A percentile compares a stretch with the other conserved stretches of the same genome.
Evolutionary conservation across 2,329 filamentous ascomycete species (phyloP).

Genomic region (Purpureocillium takamizusanense): DNA sequence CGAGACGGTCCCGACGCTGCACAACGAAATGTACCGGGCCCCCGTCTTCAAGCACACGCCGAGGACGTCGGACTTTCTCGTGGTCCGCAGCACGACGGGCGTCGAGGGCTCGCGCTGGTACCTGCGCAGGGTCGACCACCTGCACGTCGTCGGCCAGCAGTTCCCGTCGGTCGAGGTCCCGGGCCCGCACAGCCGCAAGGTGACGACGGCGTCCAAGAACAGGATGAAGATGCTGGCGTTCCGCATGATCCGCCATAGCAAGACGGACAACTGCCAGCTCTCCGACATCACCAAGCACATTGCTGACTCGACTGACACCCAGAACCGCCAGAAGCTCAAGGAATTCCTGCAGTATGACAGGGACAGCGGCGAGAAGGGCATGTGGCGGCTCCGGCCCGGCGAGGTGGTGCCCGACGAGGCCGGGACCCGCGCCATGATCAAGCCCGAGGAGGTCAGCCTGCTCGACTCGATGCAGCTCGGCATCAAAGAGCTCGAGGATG

Average conservation of each 20-base stretch:
- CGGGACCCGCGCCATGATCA: constrained; percentile 77
- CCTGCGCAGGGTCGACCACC: constrained; percentile 80
- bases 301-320: constrained; percentile 85
- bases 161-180: constrained; percentile 90
- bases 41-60: constrained; percentile 83
- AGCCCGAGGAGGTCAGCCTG: constrained; percentile 88
- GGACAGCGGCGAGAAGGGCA: constrained; percentile 58
- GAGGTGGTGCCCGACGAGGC: constrained; percentile 74
- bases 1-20: constrained; percentile 80
- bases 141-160: constrained; percentile 86
- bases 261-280: constrained; percentile 59
- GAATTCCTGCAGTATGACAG: constrained; percentile 92
- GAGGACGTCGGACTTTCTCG: constrained; percentile 74
- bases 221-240: constrained; percentile 94
- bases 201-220: constrained; percentile 95
- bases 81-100: constrained; percentile 74
- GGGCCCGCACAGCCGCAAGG: constrained; percentile 85
- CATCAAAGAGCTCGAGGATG: constrained; percentile 80
- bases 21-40: constrained; percentile 92
- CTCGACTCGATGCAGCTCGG: constrained; percentile 97
- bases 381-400: constrained; percentile 67
- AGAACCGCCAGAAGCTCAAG: constrained; percentile 93
- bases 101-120: constrained; percentile 71
- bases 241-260: constrained; percentile 72
- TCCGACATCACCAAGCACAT: constrained; percentile 88